Evolutionary conservation across 441 rosid species (phyloP).

Genomic region (Populus trichocarpa): DNA sequence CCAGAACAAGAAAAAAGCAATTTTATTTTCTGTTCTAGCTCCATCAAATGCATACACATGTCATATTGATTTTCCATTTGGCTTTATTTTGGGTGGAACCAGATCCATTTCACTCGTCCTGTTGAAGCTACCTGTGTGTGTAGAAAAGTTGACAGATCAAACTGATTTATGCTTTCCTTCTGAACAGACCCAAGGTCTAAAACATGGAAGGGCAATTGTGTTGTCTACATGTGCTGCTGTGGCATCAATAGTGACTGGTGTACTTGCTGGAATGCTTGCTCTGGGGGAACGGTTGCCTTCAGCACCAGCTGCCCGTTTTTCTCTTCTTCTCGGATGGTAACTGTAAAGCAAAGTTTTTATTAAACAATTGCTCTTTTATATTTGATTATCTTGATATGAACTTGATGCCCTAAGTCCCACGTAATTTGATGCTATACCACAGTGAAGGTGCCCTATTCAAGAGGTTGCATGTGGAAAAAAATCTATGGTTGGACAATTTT

Average conservation of each 20-base stretch:
- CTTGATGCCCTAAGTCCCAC: background rate
- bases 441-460: background rate
- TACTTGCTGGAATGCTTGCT: conserved; percentile 92
- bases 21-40: background rate
- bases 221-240: conserved; percentile 95
- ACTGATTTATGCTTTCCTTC: conserved; percentile 5
- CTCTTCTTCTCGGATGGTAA: conserved; percentile 86
- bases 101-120: background rate
- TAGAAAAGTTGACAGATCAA: conserved; percentile 2
- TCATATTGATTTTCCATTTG: background rate
- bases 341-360: background rate
- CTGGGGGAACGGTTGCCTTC: conserved; percentile 86
- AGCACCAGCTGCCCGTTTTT: conserved; percentile 68
- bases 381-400: background rate
- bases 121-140: background rate
- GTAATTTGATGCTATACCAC: background rate
- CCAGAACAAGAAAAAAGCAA: background rate
- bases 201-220: conserved; percentile 95
- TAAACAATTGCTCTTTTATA: background rate
- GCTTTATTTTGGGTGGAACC: background rate
- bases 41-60: background rate
- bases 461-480: background rate
- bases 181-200: conserved; percentile 81
- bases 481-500: background rate
- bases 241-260: conserved; percentile 92